Evolutionary conservation across 352 stramenopile species (phyloP), one percentile per base, ranked within the genome.

Genomic region (Thraustochytrium striatum): DNA sequence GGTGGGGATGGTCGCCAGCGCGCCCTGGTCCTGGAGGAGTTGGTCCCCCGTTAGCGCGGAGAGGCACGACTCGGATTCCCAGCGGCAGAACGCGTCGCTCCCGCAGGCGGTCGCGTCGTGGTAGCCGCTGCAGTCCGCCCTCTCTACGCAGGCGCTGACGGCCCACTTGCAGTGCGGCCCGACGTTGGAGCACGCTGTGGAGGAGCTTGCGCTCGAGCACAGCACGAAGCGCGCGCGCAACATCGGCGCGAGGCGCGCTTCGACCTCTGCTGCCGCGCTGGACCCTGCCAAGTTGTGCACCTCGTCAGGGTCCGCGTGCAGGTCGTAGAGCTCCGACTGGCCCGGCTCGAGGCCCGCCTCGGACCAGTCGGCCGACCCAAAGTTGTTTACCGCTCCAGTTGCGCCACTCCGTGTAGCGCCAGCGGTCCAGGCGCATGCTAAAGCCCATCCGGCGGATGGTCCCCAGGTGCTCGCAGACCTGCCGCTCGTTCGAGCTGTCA

Each of bases 331-430:
- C 50, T 75, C 65, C 3, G 3, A 3, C 16, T 55, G 11, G 36
- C 59, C 59, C 5, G 7, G 9, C 8, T 30, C 33, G 52, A 75
- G n/a, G 11, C 44, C 65, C 16, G 16, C 47, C 16, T 55, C 47
- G 16, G 16, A 16, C 47, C 47, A 55, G 35, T 8, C 65, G 3
- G 41, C 32, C 61, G n/a, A 62, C 28, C 52, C 65, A 32, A 70
- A 38, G 36, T 5, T n/a, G 3, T 7, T 21, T 0, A 38, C 52
- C 39, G 30, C 36, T 30, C 65, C 65, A 75, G 43, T 52, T 52
- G 35, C 53, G 58, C 70, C 70, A 80, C 50, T 80, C 25, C 11
- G 70, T 80, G 57, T 81, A 80, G 32, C 70, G 53, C 21, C 28
- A 80, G 25, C 55, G 16, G 7, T 75, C 41, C 7, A 57, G 57